A percentile compares a stretch with the other conserved stretches of the same genome.
These are phyloP conservation scores for Pseudopithomyces maydicus DNA, from an alignment of 2,329 filamentous ascomycete species.

Conservation along the genomic window DNA sequence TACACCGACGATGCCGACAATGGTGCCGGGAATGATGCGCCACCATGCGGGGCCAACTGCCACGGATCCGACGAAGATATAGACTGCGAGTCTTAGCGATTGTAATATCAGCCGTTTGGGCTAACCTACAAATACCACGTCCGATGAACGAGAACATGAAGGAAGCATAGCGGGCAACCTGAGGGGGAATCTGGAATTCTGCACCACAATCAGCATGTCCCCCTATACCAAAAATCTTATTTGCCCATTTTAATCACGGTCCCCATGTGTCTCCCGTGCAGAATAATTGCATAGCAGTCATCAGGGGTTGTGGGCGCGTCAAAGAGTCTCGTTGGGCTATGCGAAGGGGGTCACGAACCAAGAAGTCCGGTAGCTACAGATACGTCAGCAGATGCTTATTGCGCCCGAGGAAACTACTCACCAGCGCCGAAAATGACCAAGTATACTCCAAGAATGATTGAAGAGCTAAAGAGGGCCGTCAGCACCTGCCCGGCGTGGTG, in stretches of 20 bases:
- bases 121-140: constrained; percentile 85
- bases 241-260: neutral
- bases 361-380: constrained; percentile 65
- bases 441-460: constrained; percentile 81
- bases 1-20: constrained; percentile 79
- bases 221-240: no score
- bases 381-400: constrained; percentile 18
- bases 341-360: constrained; percentile 35
- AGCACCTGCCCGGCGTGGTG: constrained; percentile 18
- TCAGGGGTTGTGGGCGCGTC: neutral
- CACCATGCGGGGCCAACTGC: constrained; percentile 71
- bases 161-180: constrained; percentile 89
- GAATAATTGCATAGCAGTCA: no score
- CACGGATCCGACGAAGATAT: constrained; percentile 91
- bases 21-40: constrained; percentile 75
- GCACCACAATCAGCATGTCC: constrained; percentile 15
- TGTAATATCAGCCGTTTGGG: neutral
- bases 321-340: neutral
- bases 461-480: constrained; percentile 57
- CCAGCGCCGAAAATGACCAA: constrained; percentile 88
- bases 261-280: no score
- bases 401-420: constrained; percentile 47
- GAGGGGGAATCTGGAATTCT: constrained; percentile 95
- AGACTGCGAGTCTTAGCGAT: constrained; percentile 66
- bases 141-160: constrained; percentile 98